A percentile compares a stretch with the other conserved stretches of the same genome.
Evolutionary conservation across 1,284 basidiomycete species (phyloP).

Genomic region (Pholiota adiposa): DNA sequence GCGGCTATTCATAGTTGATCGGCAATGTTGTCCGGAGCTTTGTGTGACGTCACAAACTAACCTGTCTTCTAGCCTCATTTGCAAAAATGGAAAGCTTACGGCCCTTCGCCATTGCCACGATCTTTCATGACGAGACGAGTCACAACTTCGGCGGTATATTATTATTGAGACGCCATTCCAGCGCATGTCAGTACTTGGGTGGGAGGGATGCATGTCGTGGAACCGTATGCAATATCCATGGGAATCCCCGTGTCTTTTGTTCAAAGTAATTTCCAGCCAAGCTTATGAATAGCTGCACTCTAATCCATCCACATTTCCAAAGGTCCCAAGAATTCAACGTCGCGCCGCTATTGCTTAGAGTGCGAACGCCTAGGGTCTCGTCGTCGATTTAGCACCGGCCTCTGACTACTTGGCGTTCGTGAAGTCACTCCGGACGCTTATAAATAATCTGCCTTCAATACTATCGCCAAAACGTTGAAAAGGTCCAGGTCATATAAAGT

Average conservation of each 20-base stretch:
- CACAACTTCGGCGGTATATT: slow-evolving; percentile 1
- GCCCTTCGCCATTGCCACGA: not conserved
- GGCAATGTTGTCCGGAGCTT: not conserved
- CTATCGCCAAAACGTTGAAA: slow-evolving; percentile 5
- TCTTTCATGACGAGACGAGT: not conserved
- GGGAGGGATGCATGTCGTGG: not conserved
- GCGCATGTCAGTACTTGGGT: not conserved
- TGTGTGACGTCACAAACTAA: not conserved
- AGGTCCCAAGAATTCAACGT: too few species aligned
- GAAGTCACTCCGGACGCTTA: not conserved
- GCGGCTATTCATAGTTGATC: not conserved
- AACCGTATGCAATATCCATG: not conserved
- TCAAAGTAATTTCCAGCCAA: slow-evolving; percentile 1
- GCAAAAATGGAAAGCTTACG: not conserved
- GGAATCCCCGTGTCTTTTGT: slow-evolving; percentile 9
- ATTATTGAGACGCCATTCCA: not conserved
- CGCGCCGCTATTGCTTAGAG: too few species aligned
- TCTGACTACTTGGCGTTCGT: not conserved
- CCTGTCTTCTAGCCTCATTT: not conserved
- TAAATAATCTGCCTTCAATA: not conserved
- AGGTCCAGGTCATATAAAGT: slow-evolving; percentile 1
- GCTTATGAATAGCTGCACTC: not conserved
- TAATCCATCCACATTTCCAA: not conserved
- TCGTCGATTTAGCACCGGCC: not conserved
- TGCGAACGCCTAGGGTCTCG: not conserved